These are phyloP conservation scores for Pelargonium cotyledonis DNA, from an alignment of 441 rosid species.

Conservation along the genomic window DNA sequence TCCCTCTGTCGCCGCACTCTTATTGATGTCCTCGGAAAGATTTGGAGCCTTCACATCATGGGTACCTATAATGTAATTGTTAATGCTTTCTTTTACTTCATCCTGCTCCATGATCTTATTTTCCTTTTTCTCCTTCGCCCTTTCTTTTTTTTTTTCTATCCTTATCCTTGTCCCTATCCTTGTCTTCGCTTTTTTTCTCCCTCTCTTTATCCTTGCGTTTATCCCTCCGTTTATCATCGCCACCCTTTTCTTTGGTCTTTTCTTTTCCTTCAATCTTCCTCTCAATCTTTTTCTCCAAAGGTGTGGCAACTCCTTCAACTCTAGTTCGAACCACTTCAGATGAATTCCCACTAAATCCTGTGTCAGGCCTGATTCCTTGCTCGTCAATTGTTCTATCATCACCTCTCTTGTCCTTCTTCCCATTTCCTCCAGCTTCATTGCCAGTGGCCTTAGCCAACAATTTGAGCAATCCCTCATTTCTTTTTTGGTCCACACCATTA, in stretches of 20 bases:
- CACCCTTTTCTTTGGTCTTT: conserved; percentile 28
- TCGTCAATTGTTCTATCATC: conserved; percentile 23
- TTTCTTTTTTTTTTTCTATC: conserved; percentile 25
- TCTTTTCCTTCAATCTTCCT: conserved; percentile 28
- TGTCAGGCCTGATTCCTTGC: conserved; percentile 22
- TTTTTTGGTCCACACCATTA: conserved; percentile 12
- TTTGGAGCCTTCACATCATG: conserved; percentile 22
- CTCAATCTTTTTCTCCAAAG: conserved; percentile 20
- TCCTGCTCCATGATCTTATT: conserved; percentile 25
- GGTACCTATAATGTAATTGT: conserved; percentile 23
- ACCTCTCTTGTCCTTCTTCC: conserved; percentile 21
- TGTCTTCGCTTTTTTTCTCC: conserved; percentile 20
- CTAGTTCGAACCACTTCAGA: conserved; percentile 19
- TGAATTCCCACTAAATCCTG: conserved; percentile 20
- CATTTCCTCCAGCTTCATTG: conserved; percentile 22
- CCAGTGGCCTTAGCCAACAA: conserved; percentile 23
- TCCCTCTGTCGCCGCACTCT: conserved; percentile 21
- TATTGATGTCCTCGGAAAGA: conserved; percentile 23
- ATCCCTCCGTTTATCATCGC: conserved; percentile 23
- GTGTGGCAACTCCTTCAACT: conserved; percentile 11
- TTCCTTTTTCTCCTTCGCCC: conserved; percentile 20
- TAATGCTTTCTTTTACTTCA: conserved; percentile 30
- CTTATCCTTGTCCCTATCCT: conserved; percentile 12
- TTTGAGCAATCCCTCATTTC: conserved; percentile 24
- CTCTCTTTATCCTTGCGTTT: conserved; percentile 22